Evolutionary conservation across 345 rosid genomes (phyloP).

Genomic region (Rhodomyrtus tomentosa): DNA sequence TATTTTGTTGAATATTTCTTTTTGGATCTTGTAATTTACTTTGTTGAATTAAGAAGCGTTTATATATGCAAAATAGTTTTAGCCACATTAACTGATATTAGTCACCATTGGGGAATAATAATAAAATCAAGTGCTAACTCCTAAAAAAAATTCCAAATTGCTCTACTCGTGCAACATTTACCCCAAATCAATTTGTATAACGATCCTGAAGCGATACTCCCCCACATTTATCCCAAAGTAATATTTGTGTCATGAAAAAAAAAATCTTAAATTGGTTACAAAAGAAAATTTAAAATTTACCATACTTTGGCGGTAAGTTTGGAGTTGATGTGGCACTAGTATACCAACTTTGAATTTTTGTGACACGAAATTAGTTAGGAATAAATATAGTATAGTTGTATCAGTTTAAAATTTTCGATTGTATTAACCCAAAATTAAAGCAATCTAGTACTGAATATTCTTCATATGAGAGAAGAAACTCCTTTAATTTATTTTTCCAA

Average conservation of each 20-base stretch:
- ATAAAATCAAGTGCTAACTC: background rate
- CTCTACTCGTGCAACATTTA: background rate
- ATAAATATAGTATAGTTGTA: accelerated
- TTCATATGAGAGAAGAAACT: background rate
- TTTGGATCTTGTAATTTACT: background rate
- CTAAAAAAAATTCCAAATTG: background rate
- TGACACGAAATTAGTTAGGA: accelerated
- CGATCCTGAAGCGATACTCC: background rate
- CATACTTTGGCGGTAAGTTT: background rate
- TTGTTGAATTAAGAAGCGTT: background rate
- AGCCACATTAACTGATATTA: background rate
- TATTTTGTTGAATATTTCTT: background rate
- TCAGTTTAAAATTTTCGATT: background rate
- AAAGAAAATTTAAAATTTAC: background rate
- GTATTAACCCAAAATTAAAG: background rate
- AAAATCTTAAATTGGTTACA: background rate
- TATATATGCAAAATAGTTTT: background rate
- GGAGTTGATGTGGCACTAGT: background rate
- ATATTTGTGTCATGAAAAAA: accelerated
- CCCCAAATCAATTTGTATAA: accelerated
- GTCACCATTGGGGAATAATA: background rate
- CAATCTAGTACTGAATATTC: background rate
- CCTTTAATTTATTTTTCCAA: no score
- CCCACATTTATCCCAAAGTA: background rate
- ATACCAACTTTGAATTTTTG: accelerated